A percentile compares a stretch with the other conserved stretches of the same genome.
Evolutionary conservation across 495 filamentous ascomycete species (phyloP).

Genomic region (Penicillium roqueforti): DNA sequence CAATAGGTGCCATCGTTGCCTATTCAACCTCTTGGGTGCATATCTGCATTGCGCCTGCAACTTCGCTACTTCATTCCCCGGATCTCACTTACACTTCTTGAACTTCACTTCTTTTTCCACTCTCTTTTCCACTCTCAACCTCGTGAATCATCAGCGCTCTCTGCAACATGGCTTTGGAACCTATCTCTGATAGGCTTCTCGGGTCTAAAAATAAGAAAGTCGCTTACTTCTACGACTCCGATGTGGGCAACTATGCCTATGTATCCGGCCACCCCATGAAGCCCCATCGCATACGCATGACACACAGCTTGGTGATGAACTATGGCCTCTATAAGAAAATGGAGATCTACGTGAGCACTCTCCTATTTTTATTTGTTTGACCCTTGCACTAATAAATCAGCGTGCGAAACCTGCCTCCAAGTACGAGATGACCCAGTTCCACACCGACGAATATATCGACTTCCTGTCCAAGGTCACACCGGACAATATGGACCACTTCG

Average conservation of each 20-base stretch:
- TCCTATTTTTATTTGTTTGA: background rate
- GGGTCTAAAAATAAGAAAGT: conserved; percentile 64
- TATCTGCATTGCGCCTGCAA: conserved; percentile 9
- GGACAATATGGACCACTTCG: conserved; percentile 95
- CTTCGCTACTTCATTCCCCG: conserved; percentile 8
- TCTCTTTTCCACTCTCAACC: background rate
- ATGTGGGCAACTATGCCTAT: conserved; percentile 97
- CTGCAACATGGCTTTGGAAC: conserved; percentile 40
- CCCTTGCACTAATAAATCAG: conserved; percentile 46
- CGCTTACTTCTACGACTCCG: conserved; percentile 96
- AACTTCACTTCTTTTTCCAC: background rate
- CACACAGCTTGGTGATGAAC: conserved; percentile 98
- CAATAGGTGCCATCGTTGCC: background rate
- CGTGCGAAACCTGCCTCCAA: conserved; percentile 95
- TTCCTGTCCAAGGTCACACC: conserved; percentile 95
- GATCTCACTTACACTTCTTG: conserved; percentile 6
- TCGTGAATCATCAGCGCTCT: background rate
- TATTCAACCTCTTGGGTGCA: background rate
- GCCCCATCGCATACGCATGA: conserved; percentile 94
- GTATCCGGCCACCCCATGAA: conserved; percentile 99
- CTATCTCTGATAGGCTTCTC: conserved; percentile 45
- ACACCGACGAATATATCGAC: conserved; percentile 99
- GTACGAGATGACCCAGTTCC: conserved; percentile 98
- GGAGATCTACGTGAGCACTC: conserved; percentile 88
- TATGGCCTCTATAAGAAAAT: conserved; percentile 98